A percentile compares a stretch with the other conserved stretches of the same genome.
phyloP scores from a whole-genome alignment of 192 early-diverging fungal species.

The Podila epigama region DNA sequence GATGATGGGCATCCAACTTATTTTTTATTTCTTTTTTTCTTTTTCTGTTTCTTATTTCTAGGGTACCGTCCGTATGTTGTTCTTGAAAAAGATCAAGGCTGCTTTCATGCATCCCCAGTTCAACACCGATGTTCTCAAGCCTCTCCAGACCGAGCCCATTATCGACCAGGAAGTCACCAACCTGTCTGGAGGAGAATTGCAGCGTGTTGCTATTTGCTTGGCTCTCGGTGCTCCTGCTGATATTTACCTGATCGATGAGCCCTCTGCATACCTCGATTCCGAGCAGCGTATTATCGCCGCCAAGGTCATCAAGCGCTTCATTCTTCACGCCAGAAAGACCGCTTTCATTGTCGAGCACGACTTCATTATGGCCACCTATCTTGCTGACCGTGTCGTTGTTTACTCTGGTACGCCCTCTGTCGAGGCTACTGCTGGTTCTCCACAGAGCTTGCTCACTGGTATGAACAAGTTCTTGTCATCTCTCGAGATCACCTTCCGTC shows the following conservation, averaged over 20 bases:
- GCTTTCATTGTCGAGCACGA: conserved; percentile 99
- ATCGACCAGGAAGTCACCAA: conserved; percentile 88
- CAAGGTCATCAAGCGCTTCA: conserved; percentile 98
- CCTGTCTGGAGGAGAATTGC: conserved; percentile 98
- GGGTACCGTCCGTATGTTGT: conserved; percentile 91
- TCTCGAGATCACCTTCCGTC: conserved; percentile 95
- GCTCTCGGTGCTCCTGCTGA: conserved; percentile 90
- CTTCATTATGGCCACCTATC: conserved; percentile 98
- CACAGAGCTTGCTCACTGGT: conserved; percentile 89
- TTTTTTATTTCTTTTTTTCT: neutral
- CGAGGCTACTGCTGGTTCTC: conserved; percentile 79
- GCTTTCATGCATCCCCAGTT: conserved; percentile 93
- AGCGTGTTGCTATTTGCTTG: conserved; percentile 96
- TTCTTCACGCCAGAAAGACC: conserved; percentile 95
- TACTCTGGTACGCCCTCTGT: conserved; percentile 93
- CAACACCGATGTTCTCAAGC: conserved; percentile 96
- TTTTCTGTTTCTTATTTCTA: neutral
- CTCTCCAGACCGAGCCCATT: conserved; percentile 90
- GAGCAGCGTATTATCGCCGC: conserved; percentile 99
- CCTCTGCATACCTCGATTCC: conserved; percentile 97
- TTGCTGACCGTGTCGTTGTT: conserved; percentile 96
- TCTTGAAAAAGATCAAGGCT: conserved; percentile 86
- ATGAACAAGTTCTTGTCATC: conserved; percentile 97
- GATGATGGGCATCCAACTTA: too few species aligned
- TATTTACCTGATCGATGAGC: conserved; percentile 98